A percentile compares a stretch with the other conserved stretches of the same genome.
Conservation (phyloP, 2,329 filamentous ascomycete genomes). For the Rhynchosporium graminicola region DNA sequence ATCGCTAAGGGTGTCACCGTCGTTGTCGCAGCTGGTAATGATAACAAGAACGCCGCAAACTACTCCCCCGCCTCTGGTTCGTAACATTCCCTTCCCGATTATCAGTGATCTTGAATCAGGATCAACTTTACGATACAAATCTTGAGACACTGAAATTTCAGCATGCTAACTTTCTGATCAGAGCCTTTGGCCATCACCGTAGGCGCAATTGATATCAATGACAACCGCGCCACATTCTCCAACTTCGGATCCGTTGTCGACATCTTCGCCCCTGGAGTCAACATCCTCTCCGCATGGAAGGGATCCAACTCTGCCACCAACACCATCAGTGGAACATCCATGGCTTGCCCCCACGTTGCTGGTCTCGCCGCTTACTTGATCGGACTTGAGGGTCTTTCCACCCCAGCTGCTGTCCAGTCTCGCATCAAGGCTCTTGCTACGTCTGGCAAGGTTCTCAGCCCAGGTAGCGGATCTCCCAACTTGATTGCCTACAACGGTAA, state of each 20-base stretch:
- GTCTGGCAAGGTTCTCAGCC: constrained; percentile 45
- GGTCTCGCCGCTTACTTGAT: constrained; percentile 62
- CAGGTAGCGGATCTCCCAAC: constrained; percentile 50
- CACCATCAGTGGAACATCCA: constrained; percentile 59
- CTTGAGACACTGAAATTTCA: no score
- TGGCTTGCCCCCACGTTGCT: constrained; percentile 59
- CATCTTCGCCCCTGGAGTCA: constrained; percentile 52
- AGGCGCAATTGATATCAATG: constrained; percentile 48
- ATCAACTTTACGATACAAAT: no score
- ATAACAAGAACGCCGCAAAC: constrained; percentile 43
- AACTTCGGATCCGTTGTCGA: constrained; percentile 54
- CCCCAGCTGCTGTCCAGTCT: constrained; percentile 48
- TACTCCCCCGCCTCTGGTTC: constrained; percentile 49
- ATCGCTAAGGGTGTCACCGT: constrained; percentile 51
- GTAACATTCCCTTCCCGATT: no score
- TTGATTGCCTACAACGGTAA: constrained; percentile 58
- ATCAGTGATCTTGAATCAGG: no score
- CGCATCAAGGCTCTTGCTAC: constrained; percentile 49
- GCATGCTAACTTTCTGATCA: no score
- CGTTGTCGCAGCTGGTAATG: constrained; percentile 58
- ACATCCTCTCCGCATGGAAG: constrained; percentile 50
- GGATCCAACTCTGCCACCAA: constrained; percentile 48
- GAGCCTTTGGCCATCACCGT: constrained; percentile 53
- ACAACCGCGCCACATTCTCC: constrained; percentile 47
- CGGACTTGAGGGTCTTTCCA: constrained; percentile 46